Conservation (phyloP, 2,329 filamentous ascomycete genomes). For the Karstenula rhodostoma region DNA sequence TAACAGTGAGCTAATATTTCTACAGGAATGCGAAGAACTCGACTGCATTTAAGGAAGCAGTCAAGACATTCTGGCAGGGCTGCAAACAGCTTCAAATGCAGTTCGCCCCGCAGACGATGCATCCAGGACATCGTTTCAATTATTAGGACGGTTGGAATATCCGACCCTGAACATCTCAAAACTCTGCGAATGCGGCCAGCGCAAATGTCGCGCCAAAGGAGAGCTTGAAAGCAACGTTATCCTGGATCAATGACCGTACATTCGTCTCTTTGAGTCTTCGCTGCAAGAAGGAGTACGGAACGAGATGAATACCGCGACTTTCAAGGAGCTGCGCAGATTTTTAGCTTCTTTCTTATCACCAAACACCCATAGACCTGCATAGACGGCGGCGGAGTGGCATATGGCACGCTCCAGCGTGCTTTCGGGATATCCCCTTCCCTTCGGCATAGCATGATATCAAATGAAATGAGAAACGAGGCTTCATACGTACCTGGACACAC, state of each 20-base stretch:
- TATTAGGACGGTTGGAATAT: constrained; percentile 12
- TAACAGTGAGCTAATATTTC: constrained; percentile 29
- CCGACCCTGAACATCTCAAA: constrained; percentile 47
- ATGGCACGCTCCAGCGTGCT: constrained; percentile 18
- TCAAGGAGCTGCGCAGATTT: constrained; percentile 55
- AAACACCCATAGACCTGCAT: constrained; percentile 16
- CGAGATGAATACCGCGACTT: constrained; percentile 59
- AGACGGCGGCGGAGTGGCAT: constrained; percentile 11
- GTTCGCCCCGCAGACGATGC: constrained; percentile 40
- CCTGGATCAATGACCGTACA: constrained; percentile 60
- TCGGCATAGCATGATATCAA: constrained; percentile 3
- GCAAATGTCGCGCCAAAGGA: constrained; percentile 78
- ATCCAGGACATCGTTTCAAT: constrained; percentile 36
- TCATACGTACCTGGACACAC: constrained; percentile 65
- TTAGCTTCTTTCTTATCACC: constrained; percentile 24
- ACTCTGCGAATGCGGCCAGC: constrained; percentile 70
- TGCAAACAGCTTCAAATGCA: constrained; percentile 50
- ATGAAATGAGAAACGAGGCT: background rate
- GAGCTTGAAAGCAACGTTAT: constrained; percentile 70
- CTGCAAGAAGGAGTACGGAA: constrained; percentile 59
- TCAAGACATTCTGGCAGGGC: constrained; percentile 47
- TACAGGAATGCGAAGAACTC: constrained; percentile 46
- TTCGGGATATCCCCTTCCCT: constrained; percentile 18
- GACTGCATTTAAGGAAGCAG: constrained; percentile 44
- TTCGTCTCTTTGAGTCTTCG: constrained; percentile 60